Evolutionary conservation across 352 stramenopile species (phyloP), one percentile per base, ranked within the genome.

Genomic region (Globisporangium radiosum): DNA sequence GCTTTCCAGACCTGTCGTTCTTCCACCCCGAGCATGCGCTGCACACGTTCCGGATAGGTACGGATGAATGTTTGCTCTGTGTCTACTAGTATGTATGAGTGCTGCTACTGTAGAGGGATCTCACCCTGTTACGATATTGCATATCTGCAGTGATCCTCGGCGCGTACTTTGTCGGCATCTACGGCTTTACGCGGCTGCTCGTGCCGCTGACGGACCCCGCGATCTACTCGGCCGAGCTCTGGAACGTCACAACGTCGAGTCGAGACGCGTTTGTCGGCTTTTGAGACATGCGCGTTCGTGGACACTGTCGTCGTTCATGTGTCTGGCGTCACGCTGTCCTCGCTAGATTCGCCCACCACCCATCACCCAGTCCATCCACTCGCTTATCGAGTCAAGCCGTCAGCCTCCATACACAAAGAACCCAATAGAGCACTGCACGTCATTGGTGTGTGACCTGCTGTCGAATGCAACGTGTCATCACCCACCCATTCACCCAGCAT

Each of bases 1-100:
- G 95, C 51, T 90, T 98, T 43, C 95, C 95, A 11, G 85, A 94
- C 52, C 58, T 96, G 45, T 80, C 76, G 13, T 95, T 95, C 62
- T 89, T 93, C 60, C 86, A 78, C 39, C 78, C 77, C 1, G 81
- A 92, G 7, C 91, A 73, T 57, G 76, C 73, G n/a, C 64, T 94
- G 60, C 81, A 92, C 43, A 62, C 69, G 57, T 92, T 81, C 66
- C 82, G 82, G 80, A 81, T 79, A 80, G 71, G 84, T 92, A 61
- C 10, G 71, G 65, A 15, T 6, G 8, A 57, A 36, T 48, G 9
- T 54, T 14, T 70, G 25, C 25, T 33, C 25, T 33, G 25, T 33
- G 25, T 33, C 25, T 33, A 3, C 25, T 33, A 33, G 25, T 33
- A 33, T 33, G 1, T 33, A 19, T 37, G 39, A 9, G 8, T 14